phyloP scores from a whole-genome alignment of 805 yeast species.

The Barnettozyma sucrosica region DNA sequence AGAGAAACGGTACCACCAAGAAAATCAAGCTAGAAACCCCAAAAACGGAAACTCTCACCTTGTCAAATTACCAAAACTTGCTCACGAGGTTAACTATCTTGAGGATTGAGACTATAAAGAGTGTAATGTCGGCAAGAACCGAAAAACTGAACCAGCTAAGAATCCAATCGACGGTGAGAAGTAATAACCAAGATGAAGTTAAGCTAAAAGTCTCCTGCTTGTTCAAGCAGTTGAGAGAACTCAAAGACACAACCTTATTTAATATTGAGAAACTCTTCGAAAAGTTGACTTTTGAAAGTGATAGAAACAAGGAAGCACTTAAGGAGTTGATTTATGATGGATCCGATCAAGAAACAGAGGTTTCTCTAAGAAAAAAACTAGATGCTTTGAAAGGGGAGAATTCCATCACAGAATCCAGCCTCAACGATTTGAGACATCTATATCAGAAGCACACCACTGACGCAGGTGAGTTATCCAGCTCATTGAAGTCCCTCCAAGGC shows the following conservation, averaged over 20 bases:
- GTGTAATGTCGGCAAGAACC: conserved; percentile 17
- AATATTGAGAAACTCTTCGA: conserved; percentile 17
- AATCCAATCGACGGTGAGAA: conserved; percentile 35
- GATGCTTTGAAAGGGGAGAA: conserved; percentile 25
- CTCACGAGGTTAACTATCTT: conserved; percentile 34
- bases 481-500: conserved; percentile 22
- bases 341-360: conserved; percentile 27
- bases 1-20: background rate
- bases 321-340: conserved; percentile 6
- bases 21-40: conserved; percentile 14
- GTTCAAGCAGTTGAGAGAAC: conserved; percentile 29
- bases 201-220: conserved; percentile 35
- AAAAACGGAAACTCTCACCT: conserved; percentile 17
- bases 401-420: conserved; percentile 13
- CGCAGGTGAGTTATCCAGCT: conserved; percentile 41
- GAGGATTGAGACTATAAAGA: conserved; percentile 22
- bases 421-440: conserved; percentile 27
- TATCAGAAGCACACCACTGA: conserved; percentile 41
- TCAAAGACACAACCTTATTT: conserved; percentile 14
- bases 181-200: conserved; percentile 33
- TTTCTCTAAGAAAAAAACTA: conserved; percentile 27
- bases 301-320: conserved; percentile 13
- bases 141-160: conserved; percentile 25
- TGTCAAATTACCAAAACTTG: conserved; percentile 31
- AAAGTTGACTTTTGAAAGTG: conserved; percentile 19